Percentiles rank a stretch among this genome's conserved stretches.
Conservation (phyloP, 2,329 filamentous ascomycete genomes). For the Sclerotinia nivalis region DNA sequence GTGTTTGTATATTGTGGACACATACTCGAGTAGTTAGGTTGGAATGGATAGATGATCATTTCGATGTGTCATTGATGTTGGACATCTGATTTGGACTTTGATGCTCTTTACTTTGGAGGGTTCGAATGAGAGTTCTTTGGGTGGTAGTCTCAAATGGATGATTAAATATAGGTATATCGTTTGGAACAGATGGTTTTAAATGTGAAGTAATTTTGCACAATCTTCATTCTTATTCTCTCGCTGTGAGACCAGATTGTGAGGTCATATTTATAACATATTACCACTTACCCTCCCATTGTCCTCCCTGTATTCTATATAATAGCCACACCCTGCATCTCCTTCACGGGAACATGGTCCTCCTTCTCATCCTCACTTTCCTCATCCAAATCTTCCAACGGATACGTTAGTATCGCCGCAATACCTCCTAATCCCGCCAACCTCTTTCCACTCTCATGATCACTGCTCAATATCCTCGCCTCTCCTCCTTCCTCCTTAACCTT, state of each 20-base stretch:
- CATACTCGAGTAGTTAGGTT: too few relatives aligned
- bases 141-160: neutral
- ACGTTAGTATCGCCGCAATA: slow-evolving; percentile 88
- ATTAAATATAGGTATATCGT: neutral
- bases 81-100: too few relatives aligned
- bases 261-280: neutral
- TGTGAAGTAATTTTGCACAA: neutral
- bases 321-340: slow-evolving; percentile 3
- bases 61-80: too few relatives aligned
- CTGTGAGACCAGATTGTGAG: neutral
- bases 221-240: neutral
- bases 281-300: too few relatives aligned
- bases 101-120: too few relatives aligned
- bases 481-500: slow-evolving; percentile 84
- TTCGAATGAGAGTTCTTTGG: too few relatives aligned
- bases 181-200: too few relatives aligned
- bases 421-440: slow-evolving; percentile 80
- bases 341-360: neutral
- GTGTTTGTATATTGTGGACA: too few relatives aligned
- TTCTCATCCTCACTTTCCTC: slow-evolving; percentile 55
- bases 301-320: neutral
- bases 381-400: slow-evolving; percentile 79
- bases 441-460: slow-evolving; percentile 90
- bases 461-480: slow-evolving; percentile 85
- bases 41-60: too few relatives aligned